phyloP scores from a whole-genome alignment of 345 rosid species.

The Citrus maxima region DNA sequence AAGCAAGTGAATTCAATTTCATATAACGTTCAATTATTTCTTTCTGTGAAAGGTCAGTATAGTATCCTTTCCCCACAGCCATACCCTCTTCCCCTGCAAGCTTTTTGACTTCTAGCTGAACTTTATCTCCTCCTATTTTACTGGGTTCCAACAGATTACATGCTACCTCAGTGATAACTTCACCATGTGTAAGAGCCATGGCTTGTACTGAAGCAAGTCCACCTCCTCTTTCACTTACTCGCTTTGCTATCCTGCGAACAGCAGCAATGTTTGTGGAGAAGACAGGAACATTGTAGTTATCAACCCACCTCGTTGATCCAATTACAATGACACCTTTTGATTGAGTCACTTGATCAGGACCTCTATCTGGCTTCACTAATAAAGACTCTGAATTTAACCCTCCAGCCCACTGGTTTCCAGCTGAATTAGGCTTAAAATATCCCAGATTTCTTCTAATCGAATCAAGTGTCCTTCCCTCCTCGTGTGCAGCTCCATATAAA shows the following conservation, averaged over 20 bases:
- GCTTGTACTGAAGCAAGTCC: constrained; percentile 85
- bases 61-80: constrained; percentile 69
- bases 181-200: constrained; percentile 79
- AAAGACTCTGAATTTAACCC: constrained; percentile 45
- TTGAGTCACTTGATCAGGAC: constrained; percentile 52
- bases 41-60: constrained; percentile 63
- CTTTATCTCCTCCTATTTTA: constrained; percentile 62
- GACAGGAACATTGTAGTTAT: constrained; percentile 81
- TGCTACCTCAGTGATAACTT: constrained; percentile 72
- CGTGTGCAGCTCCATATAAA: constrained; percentile 74
- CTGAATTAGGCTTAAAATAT: constrained; percentile 73
- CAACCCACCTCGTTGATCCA: constrained; percentile 83
- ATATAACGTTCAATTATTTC: constrained; percentile 49
- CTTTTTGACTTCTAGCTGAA: constrained; percentile 70
- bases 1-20: constrained; percentile 27
- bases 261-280: constrained; percentile 48
- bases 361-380: constrained; percentile 63
- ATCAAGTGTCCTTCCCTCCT: constrained; percentile 62
- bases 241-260: constrained; percentile 61
- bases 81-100: constrained; percentile 59
- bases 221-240: constrained; percentile 74
- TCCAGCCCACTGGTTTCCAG: constrained; percentile 69
- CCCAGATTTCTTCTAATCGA: constrained; percentile 84
- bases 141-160: constrained; percentile 80
- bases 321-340: constrained; percentile 66